Base-by-base conservation (phyloP, 352 stramenopile species). In the Pythium phragmiticola region DNA sequence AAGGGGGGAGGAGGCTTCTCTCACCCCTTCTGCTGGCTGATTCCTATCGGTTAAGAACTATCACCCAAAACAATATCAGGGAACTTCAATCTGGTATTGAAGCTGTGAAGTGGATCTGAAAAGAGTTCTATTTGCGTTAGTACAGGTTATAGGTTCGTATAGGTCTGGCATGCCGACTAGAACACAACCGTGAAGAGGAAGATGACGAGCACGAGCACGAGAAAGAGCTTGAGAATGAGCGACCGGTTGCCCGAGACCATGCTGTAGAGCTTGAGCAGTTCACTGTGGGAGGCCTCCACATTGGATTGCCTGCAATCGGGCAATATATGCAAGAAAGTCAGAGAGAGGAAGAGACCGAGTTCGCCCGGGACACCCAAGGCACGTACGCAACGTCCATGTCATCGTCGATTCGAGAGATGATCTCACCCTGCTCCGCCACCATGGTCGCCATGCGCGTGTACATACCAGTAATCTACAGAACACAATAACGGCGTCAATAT, bases 301-400 rank as follows among this genome's bases (percentile, higher is more conserved):
- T 94, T 94, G 8, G 75, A 74, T 75, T 90, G 82, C 2, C 86
- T 94, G 53, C 42, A 46, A 41, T 37, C 39, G 28, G 21, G 34
- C 28, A 33, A 46, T 12, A 46, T 47, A 59, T n/a, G 53, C 21
- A 53, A 11, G 54, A 42, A 37, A 21, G 59, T n/a, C 23, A 53
- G 3, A 48, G 4, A 60, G 30, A 49, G 19, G 36, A 30, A 30
- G 4, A 28, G 26, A 30, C 26, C 26, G 26, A 30, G 26, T 2
- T 30, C 26, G 2, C 26, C 26, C 26, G 26, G 4, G 26, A 30
- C 0, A 30, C 26, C 9, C 3, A 59, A 7, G 23, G 14, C 0
- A 85, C 83, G 74, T 89, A 92, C 83, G 86, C 86, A n/a, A 91
- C 78, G 47, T 90, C 74, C 80, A 94, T 92, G 69, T 94, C 78